Evolutionary conservation across 306 rosid species (phyloP).

Genomic region (Fragaria vesca): DNA sequence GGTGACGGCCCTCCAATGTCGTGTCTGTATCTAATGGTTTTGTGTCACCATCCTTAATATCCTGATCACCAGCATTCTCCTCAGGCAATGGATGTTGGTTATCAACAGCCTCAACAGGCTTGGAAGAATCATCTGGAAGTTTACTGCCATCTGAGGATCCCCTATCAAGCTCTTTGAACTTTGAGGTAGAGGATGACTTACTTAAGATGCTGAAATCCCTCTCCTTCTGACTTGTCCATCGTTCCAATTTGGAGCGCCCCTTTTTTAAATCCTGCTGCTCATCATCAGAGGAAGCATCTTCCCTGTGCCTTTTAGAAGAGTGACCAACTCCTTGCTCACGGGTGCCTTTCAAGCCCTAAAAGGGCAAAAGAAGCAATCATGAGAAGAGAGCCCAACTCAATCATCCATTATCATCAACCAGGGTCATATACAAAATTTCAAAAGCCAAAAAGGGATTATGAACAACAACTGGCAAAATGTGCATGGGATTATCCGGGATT

Average conservation of each 20-base stretch:
- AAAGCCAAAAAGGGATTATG: not conserved
- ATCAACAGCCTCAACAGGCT: constrained; percentile 44
- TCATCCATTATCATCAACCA: constrained; percentile 3
- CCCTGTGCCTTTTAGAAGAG: constrained; percentile 56
- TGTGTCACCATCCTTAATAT: constrained; percentile 51
- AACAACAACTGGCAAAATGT: not conserved
- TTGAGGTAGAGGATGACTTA: constrained; percentile 61
- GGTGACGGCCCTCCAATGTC: constrained; percentile 57
- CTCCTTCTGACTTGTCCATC: constrained; percentile 95
- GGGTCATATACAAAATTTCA: not conserved
- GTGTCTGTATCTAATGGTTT: constrained; percentile 37
- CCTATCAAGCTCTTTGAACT: constrained; percentile 49
- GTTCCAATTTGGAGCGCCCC: constrained; percentile 96
- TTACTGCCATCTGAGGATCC: constrained; percentile 58
- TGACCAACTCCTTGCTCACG: constrained; percentile 44
- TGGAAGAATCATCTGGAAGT: constrained; percentile 51
- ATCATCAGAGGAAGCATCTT: constrained; percentile 64
- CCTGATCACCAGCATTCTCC: constrained; percentile 62
- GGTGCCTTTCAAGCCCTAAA: constrained; percentile 70
- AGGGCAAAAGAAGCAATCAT: constrained; percentile 23
- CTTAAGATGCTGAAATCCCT: constrained; percentile 58
- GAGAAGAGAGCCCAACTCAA: constrained; percentile 26
- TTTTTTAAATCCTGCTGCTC: constrained; percentile 69
- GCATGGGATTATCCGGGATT: not conserved
- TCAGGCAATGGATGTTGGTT: constrained; percentile 47